Evolutionary conservation across 1,139 yeast genomes (phyloP).

Genomic region (Pichia sp.): DNA sequence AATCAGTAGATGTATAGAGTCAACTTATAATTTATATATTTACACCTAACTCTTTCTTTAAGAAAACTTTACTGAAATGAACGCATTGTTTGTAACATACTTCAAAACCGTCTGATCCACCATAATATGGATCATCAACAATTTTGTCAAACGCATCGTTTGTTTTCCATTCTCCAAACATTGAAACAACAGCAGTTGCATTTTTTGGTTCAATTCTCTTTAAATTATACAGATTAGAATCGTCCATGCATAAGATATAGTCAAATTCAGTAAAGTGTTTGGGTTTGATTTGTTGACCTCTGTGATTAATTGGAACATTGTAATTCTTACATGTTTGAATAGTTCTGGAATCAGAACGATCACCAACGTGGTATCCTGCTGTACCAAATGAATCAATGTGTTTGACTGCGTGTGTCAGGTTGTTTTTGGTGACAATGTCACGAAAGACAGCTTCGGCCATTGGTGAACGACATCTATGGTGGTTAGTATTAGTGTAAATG

Average conservation of each 20-base stretch:
- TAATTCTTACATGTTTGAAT: conserved; percentile 61
- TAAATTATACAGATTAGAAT: conserved; percentile 55
- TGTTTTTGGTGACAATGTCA: conserved; percentile 50
- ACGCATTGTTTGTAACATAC: conserved; percentile 65
- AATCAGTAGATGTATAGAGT: conserved; percentile 23
- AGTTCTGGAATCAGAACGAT: conserved; percentile 72
- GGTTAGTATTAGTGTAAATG: not conserved
- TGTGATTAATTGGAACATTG: conserved; percentile 69
- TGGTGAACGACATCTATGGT: conserved; percentile 80
- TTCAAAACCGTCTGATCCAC: conserved; percentile 79
- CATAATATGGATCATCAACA: conserved; percentile 90
- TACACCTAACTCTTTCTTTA: conserved; percentile 40
- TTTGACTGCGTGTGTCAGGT: conserved; percentile 37
- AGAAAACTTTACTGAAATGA: conserved; percentile 65
- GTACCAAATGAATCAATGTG: conserved; percentile 86
- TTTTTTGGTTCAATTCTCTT: conserved; percentile 52
- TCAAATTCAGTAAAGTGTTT: conserved; percentile 67
- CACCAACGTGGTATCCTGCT: conserved; percentile 78
- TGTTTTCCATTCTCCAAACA: conserved; percentile 76
- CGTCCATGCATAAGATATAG: conserved; percentile 83
- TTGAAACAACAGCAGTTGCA: conserved; percentile 43
- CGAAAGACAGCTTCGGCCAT: conserved; percentile 95
- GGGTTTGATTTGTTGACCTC: conserved; percentile 62
- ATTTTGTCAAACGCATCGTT: conserved; percentile 45
- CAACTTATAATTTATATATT: not conserved